A percentile compares a stretch with the other conserved stretches of the same genome.
Evolutionary conservation across 805 yeast species (phyloP).

Genomic region (Candida boleticola): DNA sequence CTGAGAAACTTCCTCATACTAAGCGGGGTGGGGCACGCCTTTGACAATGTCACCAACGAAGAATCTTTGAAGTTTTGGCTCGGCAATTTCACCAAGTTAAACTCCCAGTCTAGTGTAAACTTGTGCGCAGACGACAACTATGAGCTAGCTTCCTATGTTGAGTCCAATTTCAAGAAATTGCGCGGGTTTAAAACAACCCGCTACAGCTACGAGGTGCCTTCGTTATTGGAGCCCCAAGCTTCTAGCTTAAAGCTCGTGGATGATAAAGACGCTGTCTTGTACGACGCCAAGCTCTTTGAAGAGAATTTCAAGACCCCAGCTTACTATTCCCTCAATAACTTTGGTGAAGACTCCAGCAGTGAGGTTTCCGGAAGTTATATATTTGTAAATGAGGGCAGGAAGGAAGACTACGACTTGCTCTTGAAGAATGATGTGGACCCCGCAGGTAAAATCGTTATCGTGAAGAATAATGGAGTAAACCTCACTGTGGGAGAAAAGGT

Average conservation of each 20-base stretch:
- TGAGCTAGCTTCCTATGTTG: conserved; percentile 24
- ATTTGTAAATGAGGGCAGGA: conserved; percentile 29
- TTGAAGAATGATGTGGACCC: conserved; percentile 16
- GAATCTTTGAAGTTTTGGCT: conserved; percentile 27
- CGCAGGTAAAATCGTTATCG: conserved; percentile 27
- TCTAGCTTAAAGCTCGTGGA: conserved; percentile 23
- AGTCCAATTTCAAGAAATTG: conserved; percentile 23
- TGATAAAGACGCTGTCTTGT: conserved; percentile 18
- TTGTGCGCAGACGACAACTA: conserved; percentile 24
- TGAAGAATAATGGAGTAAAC: conserved; percentile 14
- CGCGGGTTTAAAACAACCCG: conserved; percentile 21
- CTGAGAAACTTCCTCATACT: conserved; percentile 55
- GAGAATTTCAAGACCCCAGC: conserved; percentile 28
- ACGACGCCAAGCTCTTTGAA: conserved; percentile 25
- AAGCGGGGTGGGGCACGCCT: conserved; percentile 19
- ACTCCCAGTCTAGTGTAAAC: conserved; percentile 17
- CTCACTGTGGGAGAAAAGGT: conserved; percentile 23
- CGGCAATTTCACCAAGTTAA: conserved; percentile 24
- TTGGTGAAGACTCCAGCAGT: conserved; percentile 12
- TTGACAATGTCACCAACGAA: conserved; percentile 12
- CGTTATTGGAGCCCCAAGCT: conserved; percentile 20
- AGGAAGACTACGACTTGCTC: conserved; percentile 25
- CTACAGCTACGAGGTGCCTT: conserved; percentile 12
- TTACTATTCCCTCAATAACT: conserved; percentile 23
- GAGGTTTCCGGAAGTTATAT: conserved; percentile 19